Percentiles rank a stretch among this genome's conserved stretches.
Conservation (phyloP, 1,139 yeast genomes). For the Geotrichum fermentans region DNA sequence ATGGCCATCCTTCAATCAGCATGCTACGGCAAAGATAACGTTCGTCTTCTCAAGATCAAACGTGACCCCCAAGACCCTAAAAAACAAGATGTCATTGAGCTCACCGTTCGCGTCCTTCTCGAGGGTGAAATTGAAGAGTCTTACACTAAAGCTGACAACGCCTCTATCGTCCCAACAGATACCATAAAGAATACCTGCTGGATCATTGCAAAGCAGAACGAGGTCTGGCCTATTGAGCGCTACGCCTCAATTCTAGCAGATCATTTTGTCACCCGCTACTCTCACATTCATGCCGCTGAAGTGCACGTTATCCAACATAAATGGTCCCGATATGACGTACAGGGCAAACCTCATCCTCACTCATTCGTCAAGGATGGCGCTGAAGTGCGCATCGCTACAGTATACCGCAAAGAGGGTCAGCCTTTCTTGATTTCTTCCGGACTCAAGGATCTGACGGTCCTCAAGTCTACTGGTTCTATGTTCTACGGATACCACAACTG, state of each 20-base stretch:
- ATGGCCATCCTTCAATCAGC: slow-evolving; percentile 4
- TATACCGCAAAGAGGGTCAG: slow-evolving; percentile 41
- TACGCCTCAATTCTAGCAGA: slow-evolving; percentile 81
- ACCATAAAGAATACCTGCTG: slow-evolving; percentile 83
- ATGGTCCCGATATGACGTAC: slow-evolving; percentile 72
- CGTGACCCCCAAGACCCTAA: slow-evolving; percentile 65
- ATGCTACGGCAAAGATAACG: slow-evolving; percentile 85
- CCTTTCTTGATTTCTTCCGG: slow-evolving; percentile 61
- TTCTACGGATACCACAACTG: slow-evolving; percentile 81
- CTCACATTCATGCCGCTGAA: slow-evolving; percentile 68
- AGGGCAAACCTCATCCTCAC: slow-evolving; percentile 74
- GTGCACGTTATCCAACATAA: slow-evolving; percentile 62
- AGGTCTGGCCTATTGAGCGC: slow-evolving; percentile 80
- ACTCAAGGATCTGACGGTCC: slow-evolving; percentile 76
- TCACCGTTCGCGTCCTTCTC: slow-evolving; percentile 69
- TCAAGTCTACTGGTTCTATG: slow-evolving; percentile 92
- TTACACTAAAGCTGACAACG: slow-evolving; percentile 81
- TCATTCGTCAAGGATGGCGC: slow-evolving; percentile 82
- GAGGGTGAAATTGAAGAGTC: slow-evolving; percentile 74
- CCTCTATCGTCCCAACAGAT: slow-evolving; percentile 89
- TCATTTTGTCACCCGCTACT: slow-evolving; percentile 71
- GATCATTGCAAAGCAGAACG: slow-evolving; percentile 74
- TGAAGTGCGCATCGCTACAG: slow-evolving; percentile 64
- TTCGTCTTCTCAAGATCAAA: slow-evolving; percentile 81
- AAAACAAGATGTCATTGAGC: slow-evolving; percentile 77